These are phyloP conservation scores for Malbranchea zuffiana DNA, from an alignment of 2,329 filamentous ascomycete species.

Conservation along the genomic window DNA sequence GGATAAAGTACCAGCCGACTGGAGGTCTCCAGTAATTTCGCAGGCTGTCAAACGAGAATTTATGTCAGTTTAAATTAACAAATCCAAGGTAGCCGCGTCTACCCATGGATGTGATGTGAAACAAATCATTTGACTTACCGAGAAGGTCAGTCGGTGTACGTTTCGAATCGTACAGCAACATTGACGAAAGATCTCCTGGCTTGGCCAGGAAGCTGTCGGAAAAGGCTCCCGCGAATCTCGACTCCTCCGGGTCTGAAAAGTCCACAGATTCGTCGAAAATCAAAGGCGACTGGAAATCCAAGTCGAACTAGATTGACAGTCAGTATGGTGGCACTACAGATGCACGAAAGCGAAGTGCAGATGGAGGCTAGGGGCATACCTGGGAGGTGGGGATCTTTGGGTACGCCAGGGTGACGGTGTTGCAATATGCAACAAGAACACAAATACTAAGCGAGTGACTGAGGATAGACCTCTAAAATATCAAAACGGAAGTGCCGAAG, in stretches of 20 bases:
- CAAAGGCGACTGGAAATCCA: constrained; percentile 37
- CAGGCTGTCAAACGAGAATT: constrained; percentile 27
- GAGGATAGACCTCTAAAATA: constrained; percentile 32
- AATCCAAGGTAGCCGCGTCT: constrained; percentile 13
- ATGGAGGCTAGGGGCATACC: constrained; percentile 20
- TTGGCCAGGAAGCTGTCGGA: constrained; percentile 45
- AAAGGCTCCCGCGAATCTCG: constrained; percentile 34
- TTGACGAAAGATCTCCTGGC: constrained; percentile 56
- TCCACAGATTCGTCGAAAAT: constrained; percentile 39
- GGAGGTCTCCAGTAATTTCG: constrained; percentile 15
- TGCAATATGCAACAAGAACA: constrained; percentile 35
- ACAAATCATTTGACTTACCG: constrained; percentile 49
- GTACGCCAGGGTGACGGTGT: constrained; percentile 42
- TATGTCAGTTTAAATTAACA: constrained; percentile 9
- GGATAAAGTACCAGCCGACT: constrained; percentile 3
- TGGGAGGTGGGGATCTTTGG: constrained; percentile 37
- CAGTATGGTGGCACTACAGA: constrained; percentile 11
- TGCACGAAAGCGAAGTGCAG: constrained; percentile 5
- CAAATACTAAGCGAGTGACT: constrained; percentile 39
- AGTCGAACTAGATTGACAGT: constrained; percentile 27
- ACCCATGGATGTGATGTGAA: constrained; percentile 2
- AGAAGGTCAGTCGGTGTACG: constrained; percentile 64
- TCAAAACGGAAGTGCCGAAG: constrained; percentile 27
- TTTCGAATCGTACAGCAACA: constrained; percentile 77
- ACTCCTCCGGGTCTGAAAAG: constrained; percentile 37